Evolutionary conservation across 129 eudicot genomes (phyloP).

Genomic region (Heracleum sosnowskyi): DNA sequence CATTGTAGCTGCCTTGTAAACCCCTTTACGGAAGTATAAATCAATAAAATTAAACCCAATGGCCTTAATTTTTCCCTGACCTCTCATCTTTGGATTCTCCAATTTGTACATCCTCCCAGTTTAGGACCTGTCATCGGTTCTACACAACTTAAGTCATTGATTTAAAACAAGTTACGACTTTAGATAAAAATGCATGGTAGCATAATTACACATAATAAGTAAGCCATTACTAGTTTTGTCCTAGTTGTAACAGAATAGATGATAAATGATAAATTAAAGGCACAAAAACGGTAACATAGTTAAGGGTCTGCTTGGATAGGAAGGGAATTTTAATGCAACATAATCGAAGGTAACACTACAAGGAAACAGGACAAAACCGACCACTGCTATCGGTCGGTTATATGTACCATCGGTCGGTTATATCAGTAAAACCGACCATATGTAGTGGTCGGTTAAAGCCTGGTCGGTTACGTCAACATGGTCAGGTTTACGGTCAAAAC

Average conservation of each 20-base stretch:
- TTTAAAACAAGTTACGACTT: neutral
- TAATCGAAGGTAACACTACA: neutral
- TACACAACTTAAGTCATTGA: neutral
- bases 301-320: neutral
- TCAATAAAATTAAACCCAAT: conserved; percentile 85
- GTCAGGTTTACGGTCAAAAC: no score
- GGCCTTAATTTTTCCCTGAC: conserved; percentile 69
- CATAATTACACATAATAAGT: neutral
- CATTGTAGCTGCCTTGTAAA: conserved; percentile 47
- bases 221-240: neutral
- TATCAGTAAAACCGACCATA: no score
- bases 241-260: neutral
- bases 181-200: neutral
- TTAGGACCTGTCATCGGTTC: conserved; percentile 44
- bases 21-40: conserved; percentile 73
- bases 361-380: no score
- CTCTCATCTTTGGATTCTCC: conserved; percentile 93
- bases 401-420: no score
- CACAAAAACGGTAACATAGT: neutral
- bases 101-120: conserved; percentile 87
- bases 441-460: no score
- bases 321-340: neutral
- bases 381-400: no score
- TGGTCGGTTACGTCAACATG: no score
- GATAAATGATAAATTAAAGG: neutral